Conservation (phyloP, 306 rosid genomes). For the Trifolium fragiferum region DNA sequence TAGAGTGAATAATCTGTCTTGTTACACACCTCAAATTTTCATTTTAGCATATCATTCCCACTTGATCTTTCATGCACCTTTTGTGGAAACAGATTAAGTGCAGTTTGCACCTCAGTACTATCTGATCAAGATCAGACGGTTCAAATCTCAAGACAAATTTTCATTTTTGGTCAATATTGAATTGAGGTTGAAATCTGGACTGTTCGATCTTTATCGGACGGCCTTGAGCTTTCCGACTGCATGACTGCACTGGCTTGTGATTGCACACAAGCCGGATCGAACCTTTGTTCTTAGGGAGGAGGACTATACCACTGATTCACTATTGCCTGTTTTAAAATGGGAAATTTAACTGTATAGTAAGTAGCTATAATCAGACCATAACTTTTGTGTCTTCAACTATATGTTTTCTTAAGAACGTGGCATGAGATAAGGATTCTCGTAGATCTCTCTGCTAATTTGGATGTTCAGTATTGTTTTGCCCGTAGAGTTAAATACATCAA, state of each 20-base stretch:
- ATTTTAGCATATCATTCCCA: neutral
- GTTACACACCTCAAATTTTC: neutral
- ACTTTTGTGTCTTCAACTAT: neutral
- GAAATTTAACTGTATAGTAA: neutral
- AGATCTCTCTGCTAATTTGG: neutral
- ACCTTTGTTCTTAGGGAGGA: constrained; percentile 1
- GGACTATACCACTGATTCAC: constrained; percentile 11
- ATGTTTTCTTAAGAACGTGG: neutral
- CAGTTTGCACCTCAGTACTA: too few species aligned
- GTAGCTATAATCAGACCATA: constrained; percentile 17
- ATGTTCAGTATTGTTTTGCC: constrained; percentile 7
- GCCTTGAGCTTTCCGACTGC: too few species aligned
- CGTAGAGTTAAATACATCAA: constrained; percentile 9
- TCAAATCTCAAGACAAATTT: too few species aligned
- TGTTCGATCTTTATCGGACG: too few species aligned
- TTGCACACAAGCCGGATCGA: too few species aligned
- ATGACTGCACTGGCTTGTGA: too few species aligned
- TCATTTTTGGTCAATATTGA: too few species aligned
- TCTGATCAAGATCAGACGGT: too few species aligned
- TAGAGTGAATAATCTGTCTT: constrained; percentile 10
- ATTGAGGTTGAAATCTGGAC: too few species aligned
- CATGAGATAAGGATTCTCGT: neutral
- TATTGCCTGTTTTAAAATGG: neutral
- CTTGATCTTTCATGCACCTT: constrained; percentile 1
- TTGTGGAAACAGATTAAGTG: neutral